These are phyloP conservation scores for Nicotiana tabacum DNA, from an alignment of 257 asterid species.

Conservation along the genomic window DNA sequence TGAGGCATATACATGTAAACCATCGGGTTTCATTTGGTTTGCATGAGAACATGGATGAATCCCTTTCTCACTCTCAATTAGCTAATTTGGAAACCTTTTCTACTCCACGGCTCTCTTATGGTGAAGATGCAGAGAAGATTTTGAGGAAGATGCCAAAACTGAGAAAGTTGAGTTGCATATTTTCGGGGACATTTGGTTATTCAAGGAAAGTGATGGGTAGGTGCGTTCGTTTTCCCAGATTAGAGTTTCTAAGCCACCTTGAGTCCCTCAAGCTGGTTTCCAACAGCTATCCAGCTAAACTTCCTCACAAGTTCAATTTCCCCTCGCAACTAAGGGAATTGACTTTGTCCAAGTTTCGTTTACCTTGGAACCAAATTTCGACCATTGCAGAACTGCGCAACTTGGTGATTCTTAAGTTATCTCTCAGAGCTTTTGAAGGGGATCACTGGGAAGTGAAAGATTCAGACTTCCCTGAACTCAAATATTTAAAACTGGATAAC, in stretches of 20 bases:
- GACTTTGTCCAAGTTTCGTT: conserved; percentile 5
- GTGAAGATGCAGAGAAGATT: not conserved
- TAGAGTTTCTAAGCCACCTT: not conserved
- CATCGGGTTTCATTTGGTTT: not conserved
- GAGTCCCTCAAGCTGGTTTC: conserved; percentile 11
- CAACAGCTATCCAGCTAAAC: conserved; percentile 8
- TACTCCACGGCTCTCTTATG: conserved; percentile 8
- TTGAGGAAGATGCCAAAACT: not conserved
- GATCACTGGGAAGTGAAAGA: conserved; percentile 4
- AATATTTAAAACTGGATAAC: not conserved
- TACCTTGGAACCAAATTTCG: conserved; percentile 9
- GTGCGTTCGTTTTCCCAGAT: conserved; percentile 4
- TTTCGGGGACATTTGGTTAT: conserved; percentile 11
- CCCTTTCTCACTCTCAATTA: not conserved
- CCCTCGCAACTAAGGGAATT: not conserved
- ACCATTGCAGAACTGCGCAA: not conserved
- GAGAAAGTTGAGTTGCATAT: conserved; percentile 3
- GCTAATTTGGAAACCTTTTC: conserved; percentile 6
- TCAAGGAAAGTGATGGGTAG: not conserved
- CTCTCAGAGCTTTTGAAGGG: conserved; percentile 11
- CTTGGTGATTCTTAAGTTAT: conserved; percentile 4
- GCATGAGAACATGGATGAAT: not conserved
- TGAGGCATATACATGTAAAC: not conserved
- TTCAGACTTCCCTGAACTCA: conserved; percentile 1
- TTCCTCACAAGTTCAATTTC: conserved; percentile 1